A percentile compares a stretch with the other conserved stretches of the same genome.
These are phyloP conservation scores for Neophaeococcomyces aloes DNA, from an alignment of 2,329 filamentous ascomycete genomes.

Conservation along the genomic window DNA sequence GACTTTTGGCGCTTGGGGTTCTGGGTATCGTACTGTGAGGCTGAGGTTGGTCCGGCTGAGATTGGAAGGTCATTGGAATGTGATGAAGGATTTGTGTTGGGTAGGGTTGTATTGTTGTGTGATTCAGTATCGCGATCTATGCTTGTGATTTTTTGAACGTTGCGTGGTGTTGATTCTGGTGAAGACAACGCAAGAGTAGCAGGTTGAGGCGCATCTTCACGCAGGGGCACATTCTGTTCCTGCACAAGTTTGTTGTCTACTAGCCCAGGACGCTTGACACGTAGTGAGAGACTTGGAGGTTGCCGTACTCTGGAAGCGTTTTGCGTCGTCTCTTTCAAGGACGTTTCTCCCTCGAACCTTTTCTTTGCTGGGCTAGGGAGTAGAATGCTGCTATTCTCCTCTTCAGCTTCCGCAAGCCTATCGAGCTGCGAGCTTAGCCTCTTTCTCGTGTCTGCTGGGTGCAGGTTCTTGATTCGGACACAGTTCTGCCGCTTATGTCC, in stretches of 20 bases:
- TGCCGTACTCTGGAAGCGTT: slow-evolving; percentile 13
- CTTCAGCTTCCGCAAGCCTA: slow-evolving; percentile 27
- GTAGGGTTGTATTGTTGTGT: no score
- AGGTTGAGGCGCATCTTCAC: background rate
- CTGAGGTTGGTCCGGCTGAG: no score
- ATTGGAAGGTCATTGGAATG: background rate
- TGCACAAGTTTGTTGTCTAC: background rate
- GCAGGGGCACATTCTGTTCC: no score
- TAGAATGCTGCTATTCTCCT: slow-evolving; percentile 22
- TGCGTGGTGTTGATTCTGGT: background rate
- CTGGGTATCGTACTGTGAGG: background rate
- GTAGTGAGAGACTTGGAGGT: slow-evolving; percentile 7
- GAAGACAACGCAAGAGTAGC: background rate
- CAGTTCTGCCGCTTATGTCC: slow-evolving; percentile 35
- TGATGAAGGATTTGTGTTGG: background rate
- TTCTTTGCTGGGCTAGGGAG: slow-evolving; percentile 14
- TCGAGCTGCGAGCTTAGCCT: slow-evolving; percentile 24
- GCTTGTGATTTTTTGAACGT: no score
- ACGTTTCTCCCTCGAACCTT: background rate
- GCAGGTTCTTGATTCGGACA: slow-evolving; percentile 26
- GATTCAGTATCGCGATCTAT: no score
- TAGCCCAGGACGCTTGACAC: slow-evolving; percentile 1
- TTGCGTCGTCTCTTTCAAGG: background rate
- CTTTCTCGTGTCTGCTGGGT: slow-evolving; percentile 28
- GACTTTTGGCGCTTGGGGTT: background rate